phyloP scores from a whole-genome alignment of 768 basidiomycete genomes.

The Sistotremastrum niveocremeum region DNA sequence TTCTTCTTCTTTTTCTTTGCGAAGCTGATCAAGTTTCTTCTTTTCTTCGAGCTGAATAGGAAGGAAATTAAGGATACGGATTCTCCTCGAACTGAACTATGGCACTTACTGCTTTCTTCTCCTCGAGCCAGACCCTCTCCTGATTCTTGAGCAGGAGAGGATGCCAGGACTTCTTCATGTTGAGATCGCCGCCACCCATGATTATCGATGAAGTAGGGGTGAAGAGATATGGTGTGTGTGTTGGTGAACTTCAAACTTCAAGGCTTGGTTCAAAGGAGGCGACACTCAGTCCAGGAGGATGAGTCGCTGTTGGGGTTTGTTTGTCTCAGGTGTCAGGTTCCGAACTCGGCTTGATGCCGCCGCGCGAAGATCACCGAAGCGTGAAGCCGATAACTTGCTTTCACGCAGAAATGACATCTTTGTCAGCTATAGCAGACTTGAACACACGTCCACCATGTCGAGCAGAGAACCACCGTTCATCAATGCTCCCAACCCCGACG shows the following conservation, averaged over 20 bases:
- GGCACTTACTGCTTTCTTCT: slow-evolving; percentile 79
- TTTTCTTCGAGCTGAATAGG: slow-evolving; percentile 82
- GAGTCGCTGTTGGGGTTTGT: too few species aligned
- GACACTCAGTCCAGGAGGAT: too few species aligned
- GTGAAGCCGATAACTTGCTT: too few species aligned
- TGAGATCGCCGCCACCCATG: slow-evolving; percentile 97
- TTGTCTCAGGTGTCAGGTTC: too few species aligned
- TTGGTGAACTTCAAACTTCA: too few species aligned
- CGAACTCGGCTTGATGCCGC: too few species aligned
- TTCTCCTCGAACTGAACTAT: not conserved
- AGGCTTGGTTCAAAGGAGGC: too few species aligned
- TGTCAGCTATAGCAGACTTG: too few species aligned
- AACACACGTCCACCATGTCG: too few species aligned
- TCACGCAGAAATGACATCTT: too few species aligned
- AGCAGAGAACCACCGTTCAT: slow-evolving; percentile 10
- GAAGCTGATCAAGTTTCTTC: slow-evolving; percentile 92
- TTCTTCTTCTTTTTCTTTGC: slow-evolving; percentile 97
- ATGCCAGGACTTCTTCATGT: slow-evolving; percentile 99
- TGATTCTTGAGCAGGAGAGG: slow-evolving; percentile 96
- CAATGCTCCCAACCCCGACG: slow-evolving; percentile 36
- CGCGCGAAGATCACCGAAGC: too few species aligned
- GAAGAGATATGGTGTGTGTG: not conserved
- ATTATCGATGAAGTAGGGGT: slow-evolving; percentile 28
- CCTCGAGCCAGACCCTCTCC: slow-evolving; percentile 98
- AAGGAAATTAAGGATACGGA: slow-evolving; percentile 4